Evolutionary conservation across 2,329 filamentous ascomycete genomes (phyloP).

Genomic region (Pestalotiopsis sp.): DNA sequence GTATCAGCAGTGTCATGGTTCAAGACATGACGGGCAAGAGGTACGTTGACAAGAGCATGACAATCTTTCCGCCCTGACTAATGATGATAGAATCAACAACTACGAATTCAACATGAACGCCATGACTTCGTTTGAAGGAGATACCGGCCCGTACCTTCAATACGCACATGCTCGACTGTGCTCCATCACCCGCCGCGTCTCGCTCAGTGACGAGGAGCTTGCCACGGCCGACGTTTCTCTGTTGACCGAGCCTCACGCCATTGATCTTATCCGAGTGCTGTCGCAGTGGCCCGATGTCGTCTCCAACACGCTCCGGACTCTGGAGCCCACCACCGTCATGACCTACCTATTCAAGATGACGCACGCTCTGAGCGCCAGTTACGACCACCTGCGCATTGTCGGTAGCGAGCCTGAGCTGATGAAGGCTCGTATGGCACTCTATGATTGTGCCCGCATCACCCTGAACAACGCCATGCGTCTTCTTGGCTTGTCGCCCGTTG

Average conservation of each 20-base stretch:
- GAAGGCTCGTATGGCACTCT: conserved; percentile 74
- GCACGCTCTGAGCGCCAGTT: conserved; percentile 76
- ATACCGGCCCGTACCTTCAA: conserved; percentile 74
- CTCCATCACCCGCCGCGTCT: conserved; percentile 38
- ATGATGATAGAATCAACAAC: conserved; percentile 39
- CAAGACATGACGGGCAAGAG: conserved; percentile 97
- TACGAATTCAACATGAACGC: conserved; percentile 70
- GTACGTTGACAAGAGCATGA: conserved; percentile 42
- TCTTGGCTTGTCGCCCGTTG: conserved; percentile 76
- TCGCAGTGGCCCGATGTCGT: conserved; percentile 85
- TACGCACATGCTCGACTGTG: conserved; percentile 68
- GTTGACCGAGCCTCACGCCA: conserved; percentile 58
- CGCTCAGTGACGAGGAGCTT: conserved; percentile 39
- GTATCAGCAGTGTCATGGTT: conserved; percentile 95
- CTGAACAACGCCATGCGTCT: conserved; percentile 82
- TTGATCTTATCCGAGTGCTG: conserved; percentile 70
- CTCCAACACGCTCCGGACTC: conserved; percentile 79
- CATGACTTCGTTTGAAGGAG: conserved; percentile 74
- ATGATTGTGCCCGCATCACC: conserved; percentile 74
- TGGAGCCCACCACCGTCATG: conserved; percentile 71
- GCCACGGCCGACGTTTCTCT: conserved; percentile 57
- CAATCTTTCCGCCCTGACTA: neutral
- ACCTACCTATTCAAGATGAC: conserved; percentile 70
- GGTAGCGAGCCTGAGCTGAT: conserved; percentile 74
- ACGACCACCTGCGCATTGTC: conserved; percentile 82